Conservation (phyloP, 768 basidiomycete species). For the Collybiopsis luxurians region DNA sequence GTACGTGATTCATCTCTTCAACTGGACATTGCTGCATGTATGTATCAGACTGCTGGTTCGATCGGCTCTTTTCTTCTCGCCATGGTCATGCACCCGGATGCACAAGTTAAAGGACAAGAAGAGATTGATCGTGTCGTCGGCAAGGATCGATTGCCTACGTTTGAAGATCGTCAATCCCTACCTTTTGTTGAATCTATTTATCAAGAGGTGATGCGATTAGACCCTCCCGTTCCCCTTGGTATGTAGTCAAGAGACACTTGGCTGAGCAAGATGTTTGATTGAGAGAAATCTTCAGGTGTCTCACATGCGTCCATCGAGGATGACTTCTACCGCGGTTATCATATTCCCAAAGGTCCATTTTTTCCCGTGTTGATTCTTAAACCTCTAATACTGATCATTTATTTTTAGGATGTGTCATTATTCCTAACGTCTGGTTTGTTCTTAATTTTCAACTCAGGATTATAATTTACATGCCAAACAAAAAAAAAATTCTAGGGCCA, state of each 20-base stretch:
- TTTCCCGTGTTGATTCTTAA: too few relatives aligned
- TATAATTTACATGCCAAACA: too few relatives aligned
- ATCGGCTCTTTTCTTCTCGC: conserved; percentile 25
- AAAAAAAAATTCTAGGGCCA: too few relatives aligned
- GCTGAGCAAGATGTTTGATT: too few relatives aligned
- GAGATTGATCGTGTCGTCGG: conserved; percentile 31
- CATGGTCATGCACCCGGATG: conserved; percentile 17
- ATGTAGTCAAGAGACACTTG: background rate
- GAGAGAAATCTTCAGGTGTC: background rate
- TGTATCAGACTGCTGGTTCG: conserved; percentile 15
- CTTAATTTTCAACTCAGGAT: too few relatives aligned
- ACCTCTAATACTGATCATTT: too few relatives aligned
- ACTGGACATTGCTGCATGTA: background rate
- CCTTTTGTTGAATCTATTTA: conserved; percentile 33
- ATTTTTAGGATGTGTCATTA: too few relatives aligned
- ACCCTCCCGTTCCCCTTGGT: background rate
- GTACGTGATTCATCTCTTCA: background rate
- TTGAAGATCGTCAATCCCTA: conserved; percentile 28
- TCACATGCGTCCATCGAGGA: conserved; percentile 19
- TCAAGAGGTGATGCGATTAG: background rate
- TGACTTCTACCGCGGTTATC: conserved; percentile 10
- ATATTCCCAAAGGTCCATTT: conserved; percentile 21
- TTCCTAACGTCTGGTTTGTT: too few relatives aligned
- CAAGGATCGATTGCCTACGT: conserved; percentile 22
- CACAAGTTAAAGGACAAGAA: conserved; percentile 21